Conservation (phyloP, 805 yeast species). For the Candida sakaeoensis region DNA sequence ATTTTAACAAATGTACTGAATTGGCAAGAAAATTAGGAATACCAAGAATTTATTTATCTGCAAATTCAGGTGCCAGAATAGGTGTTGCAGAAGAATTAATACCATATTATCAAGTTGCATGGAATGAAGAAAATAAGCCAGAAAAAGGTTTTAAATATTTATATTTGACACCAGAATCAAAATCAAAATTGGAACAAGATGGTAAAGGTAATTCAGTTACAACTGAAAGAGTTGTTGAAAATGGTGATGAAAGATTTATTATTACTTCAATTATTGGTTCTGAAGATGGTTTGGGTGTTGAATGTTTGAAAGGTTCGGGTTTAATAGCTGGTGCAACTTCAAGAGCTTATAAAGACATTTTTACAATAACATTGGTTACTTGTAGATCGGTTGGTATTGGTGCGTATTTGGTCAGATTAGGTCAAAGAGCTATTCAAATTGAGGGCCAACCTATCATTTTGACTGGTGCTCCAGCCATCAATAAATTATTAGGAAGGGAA, state of each 20-base stretch:
- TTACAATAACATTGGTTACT: conserved; percentile 97
- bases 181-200: conserved; percentile 50
- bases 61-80: conserved; percentile 98
- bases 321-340: conserved; percentile 98
- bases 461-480: conserved; percentile 99
- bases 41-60: conserved; percentile 93
- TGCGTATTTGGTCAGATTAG: conserved; percentile 95
- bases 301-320: conserved; percentile 97
- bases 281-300: conserved; percentile 97
- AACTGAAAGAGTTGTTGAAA: conserved; percentile 77
- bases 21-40: conserved; percentile 86
- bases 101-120: conserved; percentile 84
- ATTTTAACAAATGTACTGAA: conserved; percentile 89
- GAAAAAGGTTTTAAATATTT: conserved; percentile 87
- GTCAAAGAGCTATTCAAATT: conserved; percentile 98
- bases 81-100: conserved; percentile 96
- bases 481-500: conserved; percentile 93
- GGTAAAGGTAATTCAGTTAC: conserved; percentile 61
- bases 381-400: conserved; percentile 99
- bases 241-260: conserved; percentile 77
- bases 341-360: conserved; percentile 94
- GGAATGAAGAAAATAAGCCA: conserved; percentile 77
- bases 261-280: conserved; percentile 87
- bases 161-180: conserved; percentile 71
- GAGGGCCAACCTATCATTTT: conserved; percentile 98